Evolutionary conservation across 192 early-diverging fungal species (phyloP).

Genomic region (Coemansia furcata): DNA sequence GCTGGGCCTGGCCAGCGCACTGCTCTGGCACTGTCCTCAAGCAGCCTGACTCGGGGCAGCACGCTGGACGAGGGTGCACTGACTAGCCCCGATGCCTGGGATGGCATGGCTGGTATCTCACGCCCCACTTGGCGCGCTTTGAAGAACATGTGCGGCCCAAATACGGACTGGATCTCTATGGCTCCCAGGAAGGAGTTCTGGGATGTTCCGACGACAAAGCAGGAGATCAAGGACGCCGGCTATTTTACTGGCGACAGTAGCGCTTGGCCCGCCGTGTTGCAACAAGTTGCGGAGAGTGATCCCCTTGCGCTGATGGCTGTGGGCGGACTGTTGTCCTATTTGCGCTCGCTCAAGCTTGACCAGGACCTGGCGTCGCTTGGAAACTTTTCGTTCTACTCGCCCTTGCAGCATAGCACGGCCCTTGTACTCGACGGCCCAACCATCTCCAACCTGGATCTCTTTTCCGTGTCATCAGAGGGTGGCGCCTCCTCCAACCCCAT

Average conservation of each 20-base stretch:
- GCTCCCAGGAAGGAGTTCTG: slow-evolving; percentile 54
- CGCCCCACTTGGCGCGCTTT: slow-evolving; percentile 50
- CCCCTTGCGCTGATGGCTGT: slow-evolving; percentile 54
- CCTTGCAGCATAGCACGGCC: slow-evolving; percentile 69
- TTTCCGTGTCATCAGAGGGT: slow-evolving; percentile 78
- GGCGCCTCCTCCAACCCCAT: background rate
- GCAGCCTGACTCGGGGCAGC: slow-evolving; percentile 9
- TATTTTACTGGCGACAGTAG: slow-evolving; percentile 41
- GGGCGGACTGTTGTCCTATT: slow-evolving; percentile 83
- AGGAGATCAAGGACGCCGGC: slow-evolving; percentile 27
- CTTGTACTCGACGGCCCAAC: slow-evolving; percentile 93
- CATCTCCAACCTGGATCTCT: slow-evolving; percentile 88
- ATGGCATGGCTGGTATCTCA: slow-evolving; percentile 54
- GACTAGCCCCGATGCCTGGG: slow-evolving; percentile 45
- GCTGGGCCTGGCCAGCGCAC: slow-evolving; percentile 32
- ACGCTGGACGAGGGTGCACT: background rate
- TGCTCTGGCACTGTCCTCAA: background rate
- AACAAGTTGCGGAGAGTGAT: slow-evolving; percentile 35
- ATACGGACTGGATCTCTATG: slow-evolving; percentile 49
- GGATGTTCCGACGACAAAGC: slow-evolving; percentile 40
- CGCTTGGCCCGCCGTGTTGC: slow-evolving; percentile 52
- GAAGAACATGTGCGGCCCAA: slow-evolving; percentile 45
- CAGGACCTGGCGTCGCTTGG: slow-evolving; percentile 75
- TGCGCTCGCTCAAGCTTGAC: slow-evolving; percentile 88
- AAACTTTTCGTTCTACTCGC: slow-evolving; percentile 84